phyloP scores from a whole-genome alignment of 2,329 filamentous ascomycete species.

The Fragosphaeria purpurea region DNA sequence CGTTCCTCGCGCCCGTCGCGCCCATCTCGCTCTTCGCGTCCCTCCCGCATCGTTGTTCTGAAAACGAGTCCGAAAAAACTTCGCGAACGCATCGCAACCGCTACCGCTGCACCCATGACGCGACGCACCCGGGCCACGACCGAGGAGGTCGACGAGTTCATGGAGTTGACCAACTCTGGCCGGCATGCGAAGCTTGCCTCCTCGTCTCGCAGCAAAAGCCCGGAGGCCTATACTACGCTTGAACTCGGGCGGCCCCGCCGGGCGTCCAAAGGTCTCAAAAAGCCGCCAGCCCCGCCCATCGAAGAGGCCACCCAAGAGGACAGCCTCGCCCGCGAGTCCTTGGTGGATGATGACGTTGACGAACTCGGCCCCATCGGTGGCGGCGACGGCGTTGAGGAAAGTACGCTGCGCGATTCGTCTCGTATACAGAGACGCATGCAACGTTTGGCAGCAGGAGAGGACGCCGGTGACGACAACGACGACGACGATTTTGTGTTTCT shows the following conservation, averaged over 20 bases:
- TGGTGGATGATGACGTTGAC: constrained; percentile 9
- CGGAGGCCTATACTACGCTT: constrained; percentile 34
- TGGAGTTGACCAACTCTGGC: constrained; percentile 53
- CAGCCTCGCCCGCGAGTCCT: constrained; percentile 11
- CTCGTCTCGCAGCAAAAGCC: constrained; percentile 45
- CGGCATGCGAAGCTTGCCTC: constrained; percentile 41
- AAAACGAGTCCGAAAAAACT: constrained; percentile 15
- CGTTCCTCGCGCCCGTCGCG: not conserved
- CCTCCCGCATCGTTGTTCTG: constrained; percentile 19
- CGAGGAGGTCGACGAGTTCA: constrained; percentile 44
- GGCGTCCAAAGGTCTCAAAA: constrained; percentile 40
- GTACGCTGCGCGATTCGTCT: not conserved
- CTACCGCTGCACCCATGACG: constrained; percentile 18
- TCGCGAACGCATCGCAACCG: constrained; percentile 6
- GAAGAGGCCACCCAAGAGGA: constrained; percentile 46
- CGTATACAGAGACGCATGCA: not conserved
- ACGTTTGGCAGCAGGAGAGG: not conserved
- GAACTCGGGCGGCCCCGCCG: constrained; percentile 31
- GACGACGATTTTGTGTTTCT: constrained; percentile 8
- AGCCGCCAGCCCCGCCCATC: constrained; percentile 30
- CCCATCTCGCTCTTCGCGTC: constrained; percentile 11
- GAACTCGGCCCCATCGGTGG: constrained; percentile 24
- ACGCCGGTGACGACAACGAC: constrained; percentile 13
- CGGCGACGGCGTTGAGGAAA: constrained; percentile 8
- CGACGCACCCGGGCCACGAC: constrained; percentile 45